Evolutionary conservation across 83 land plant species (phyloP).

Genomic region (Larix sibirica): DNA sequence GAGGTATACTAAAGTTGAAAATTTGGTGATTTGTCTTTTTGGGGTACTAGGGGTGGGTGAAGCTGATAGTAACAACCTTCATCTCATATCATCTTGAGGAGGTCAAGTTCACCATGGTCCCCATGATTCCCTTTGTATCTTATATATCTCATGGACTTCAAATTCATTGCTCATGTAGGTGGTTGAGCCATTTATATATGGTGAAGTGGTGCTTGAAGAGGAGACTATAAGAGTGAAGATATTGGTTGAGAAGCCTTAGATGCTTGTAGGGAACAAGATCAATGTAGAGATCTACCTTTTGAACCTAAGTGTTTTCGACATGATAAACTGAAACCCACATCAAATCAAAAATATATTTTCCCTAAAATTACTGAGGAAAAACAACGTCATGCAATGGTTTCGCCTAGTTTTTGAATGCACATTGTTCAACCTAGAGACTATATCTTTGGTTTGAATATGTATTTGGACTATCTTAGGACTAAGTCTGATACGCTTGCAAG

Average conservation of each 20-base stretch:
- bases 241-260: slow-evolving; percentile 86
- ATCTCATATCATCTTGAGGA: too few relatives aligned
- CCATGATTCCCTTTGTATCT: too few relatives aligned
- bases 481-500: slow-evolving; percentile 19
- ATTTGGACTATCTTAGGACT: slow-evolving; percentile 67
- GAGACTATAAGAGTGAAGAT: slow-evolving; percentile 66
- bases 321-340: slow-evolving; percentile 76
- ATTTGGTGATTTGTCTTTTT: too few relatives aligned
- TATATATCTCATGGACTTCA: too few relatives aligned
- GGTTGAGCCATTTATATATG: slow-evolving; percentile 97
- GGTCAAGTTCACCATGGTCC: too few relatives aligned
- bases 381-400: slow-evolving; percentile 75
- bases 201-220: slow-evolving; percentile 90
- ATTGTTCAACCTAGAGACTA: slow-evolving; percentile 92
- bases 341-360: slow-evolving; percentile 91
- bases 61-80: too few relatives aligned
- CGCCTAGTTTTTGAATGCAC: slow-evolving; percentile 91
- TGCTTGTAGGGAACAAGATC: slow-evolving; percentile 90
- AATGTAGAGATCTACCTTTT: slow-evolving; percentile 88
- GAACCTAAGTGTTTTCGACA: slow-evolving; percentile 64
- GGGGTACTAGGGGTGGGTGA: too few relatives aligned
- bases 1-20: too few relatives aligned
- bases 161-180: slow-evolving; percentile 33
- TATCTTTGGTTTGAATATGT: slow-evolving; percentile 79
- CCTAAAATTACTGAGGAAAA: slow-evolving; percentile 78